Conservation (phyloP, 2,329 filamentous ascomycete species). For the Colletotrichum agaves region DNA sequence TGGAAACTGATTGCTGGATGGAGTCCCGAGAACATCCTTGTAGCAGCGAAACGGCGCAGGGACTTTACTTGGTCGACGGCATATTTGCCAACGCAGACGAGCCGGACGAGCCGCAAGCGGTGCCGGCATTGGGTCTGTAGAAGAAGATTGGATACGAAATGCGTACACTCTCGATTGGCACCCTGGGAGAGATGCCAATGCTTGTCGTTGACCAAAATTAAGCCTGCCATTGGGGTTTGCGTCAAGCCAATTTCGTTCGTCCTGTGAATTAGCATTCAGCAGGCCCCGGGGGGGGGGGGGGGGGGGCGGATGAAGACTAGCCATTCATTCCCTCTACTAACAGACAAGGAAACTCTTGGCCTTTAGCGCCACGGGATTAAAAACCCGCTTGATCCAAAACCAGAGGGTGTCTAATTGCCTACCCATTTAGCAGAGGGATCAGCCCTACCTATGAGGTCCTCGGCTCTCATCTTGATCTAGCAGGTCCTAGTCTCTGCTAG, state of each 20-base stretch:
- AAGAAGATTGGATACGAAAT: neutral
- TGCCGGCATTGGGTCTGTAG: neutral
- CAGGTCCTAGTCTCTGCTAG: no score
- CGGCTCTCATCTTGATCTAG: no score
- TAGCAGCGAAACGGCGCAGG: neutral
- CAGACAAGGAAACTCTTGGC: no score
- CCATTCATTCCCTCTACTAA: no score
- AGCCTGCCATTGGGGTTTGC: neutral
- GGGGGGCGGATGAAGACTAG: neutral
- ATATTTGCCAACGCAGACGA: neutral
- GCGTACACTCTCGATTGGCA: neutral
- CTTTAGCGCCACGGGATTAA: no score
- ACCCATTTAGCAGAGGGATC: no score
- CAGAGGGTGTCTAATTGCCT: no score
- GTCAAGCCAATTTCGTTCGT: neutral
- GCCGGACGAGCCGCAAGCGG: no score
- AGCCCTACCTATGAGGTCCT: no score
- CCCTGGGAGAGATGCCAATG: neutral
- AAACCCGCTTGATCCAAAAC: no score
- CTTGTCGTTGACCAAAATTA: neutral
- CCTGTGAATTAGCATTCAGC: no score
- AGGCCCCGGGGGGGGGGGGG: no score
- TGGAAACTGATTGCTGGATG: neutral
- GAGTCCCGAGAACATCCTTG: constrained; percentile 16
- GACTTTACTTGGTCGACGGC: neutral